phyloP scores from a whole-genome alignment of 441 rosid species.

The Populus hybrid region DNA sequence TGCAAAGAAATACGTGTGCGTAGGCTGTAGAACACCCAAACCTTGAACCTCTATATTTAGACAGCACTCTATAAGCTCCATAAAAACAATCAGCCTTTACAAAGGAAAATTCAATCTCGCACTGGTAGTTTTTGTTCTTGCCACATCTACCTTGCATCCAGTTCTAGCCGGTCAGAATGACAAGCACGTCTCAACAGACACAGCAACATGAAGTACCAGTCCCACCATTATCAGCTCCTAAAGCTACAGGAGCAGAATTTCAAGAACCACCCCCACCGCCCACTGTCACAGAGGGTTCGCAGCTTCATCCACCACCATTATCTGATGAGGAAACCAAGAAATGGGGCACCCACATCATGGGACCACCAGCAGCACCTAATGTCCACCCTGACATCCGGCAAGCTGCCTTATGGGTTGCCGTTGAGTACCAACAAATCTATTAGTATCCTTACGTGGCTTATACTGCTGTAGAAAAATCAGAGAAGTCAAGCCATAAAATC shows the following conservation, averaged over 20 bases:
- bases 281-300: neutral
- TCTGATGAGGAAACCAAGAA: conserved; percentile 38
- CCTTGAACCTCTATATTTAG: no score
- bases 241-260: neutral
- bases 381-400: conserved; percentile 78
- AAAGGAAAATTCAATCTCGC: neutral
- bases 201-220: neutral
- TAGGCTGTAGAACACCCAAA: no score
- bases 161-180: neutral
- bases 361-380: conserved; percentile 68
- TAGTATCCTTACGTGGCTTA: conserved; percentile 57
- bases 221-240: neutral
- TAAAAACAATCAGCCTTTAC: neutral
- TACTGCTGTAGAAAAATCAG: conserved; percentile 58
- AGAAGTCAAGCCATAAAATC: conserved; percentile 50
- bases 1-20: no score
- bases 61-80: neutral
- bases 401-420: conserved; percentile 73
- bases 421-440: conserved; percentile 41
- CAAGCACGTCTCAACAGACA: neutral
- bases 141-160: neutral
- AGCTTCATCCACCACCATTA: conserved; percentile 16
- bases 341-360: conserved; percentile 54
- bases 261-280: neutral
- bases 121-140: neutral